Evolutionary conservation across 2,329 filamentous ascomycete species (phyloP), one percentile per base, ranked within the genome.

Genomic region (Thelonectria rubi): DNA sequence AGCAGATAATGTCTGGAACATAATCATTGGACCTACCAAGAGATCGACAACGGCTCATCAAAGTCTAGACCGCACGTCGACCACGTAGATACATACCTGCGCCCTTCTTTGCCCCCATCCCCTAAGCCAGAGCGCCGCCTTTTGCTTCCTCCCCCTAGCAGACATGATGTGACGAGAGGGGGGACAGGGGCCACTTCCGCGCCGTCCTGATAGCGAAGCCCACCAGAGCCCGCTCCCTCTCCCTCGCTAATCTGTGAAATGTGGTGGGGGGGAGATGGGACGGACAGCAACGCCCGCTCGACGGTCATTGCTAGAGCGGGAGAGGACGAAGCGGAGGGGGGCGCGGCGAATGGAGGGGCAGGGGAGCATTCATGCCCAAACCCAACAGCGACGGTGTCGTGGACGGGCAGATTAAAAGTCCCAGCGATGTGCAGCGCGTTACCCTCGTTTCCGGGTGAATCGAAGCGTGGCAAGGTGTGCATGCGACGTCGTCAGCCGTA

Each of bases 241-340:
- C 62, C 42, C 59, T 71, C 69, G 68, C 69, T 60, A 69, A 71
- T 71, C 67, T 68, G 54, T 52, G 60, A 55, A 51, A 55, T 53
- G 66, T 62, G 65, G 60, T 48, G 55, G 51, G 40, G 55, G 63
- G 37, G 58, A 61, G 58, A 59, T 48, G 53, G 21, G 55, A 37
- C 18, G 24, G 52, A 24, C 12, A 43, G 40, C 40, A 43, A 43
- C 40, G 40, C 40, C 18, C 40, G n/a, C n/a, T 43, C 9, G n/a
- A 17, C 17, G 40, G n/a, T 18, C 40, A 43, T 20, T 18, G 20
- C 14, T 15, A 47, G 8, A 30, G 24, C 21, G 43, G 42, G 30
- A 42, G 45, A 39, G 32, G 26, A 20, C 15, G 12, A 37, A 37
- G 14, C 8, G 9, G n/a, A 24, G 37, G 43, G 18, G n/a, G 32